Evolutionary conservation across 2,329 filamentous ascomycete genomes (phyloP).

Genomic region (Cladorrhinum sp.): DNA sequence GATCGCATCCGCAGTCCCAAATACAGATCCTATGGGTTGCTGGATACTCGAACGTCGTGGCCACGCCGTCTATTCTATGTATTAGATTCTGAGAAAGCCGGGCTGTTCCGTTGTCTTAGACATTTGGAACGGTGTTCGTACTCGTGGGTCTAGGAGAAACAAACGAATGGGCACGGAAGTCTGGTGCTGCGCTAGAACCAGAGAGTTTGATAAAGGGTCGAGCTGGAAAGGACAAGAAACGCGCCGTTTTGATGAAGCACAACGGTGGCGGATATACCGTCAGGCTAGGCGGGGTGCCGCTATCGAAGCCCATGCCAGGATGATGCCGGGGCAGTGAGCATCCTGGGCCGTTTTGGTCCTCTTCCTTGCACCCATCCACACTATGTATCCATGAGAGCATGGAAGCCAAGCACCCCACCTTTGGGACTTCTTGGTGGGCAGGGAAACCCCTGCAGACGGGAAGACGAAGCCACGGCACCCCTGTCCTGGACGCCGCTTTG

Average conservation of each 20-base stretch:
- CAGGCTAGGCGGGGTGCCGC: constrained; percentile 19
- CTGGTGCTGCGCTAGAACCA: background rate
- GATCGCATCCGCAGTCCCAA: background rate
- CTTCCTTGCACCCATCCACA: background rate
- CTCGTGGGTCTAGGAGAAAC: background rate
- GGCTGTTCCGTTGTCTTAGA: background rate
- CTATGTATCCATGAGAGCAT: background rate
- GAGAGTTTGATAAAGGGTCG: background rate
- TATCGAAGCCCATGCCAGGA: constrained; percentile 16
- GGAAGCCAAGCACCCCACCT: constrained; percentile 14
- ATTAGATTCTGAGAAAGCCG: background rate
- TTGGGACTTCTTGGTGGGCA: constrained; percentile 16
- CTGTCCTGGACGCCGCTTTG: constrained; percentile 13
- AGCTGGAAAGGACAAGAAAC: background rate
- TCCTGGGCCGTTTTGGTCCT: background rate
- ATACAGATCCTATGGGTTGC: background rate
- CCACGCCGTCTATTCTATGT: background rate
- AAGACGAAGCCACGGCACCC: constrained; percentile 16
- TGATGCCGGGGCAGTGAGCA: background rate
- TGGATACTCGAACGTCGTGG: background rate
- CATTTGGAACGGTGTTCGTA: background rate
- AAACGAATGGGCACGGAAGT: background rate
- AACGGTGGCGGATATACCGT: constrained; percentile 7
- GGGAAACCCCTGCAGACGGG: constrained; percentile 14
- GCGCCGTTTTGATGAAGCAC: background rate